Evolutionary conservation across 164 flowering plant species (phyloP), one percentile per base, ranked within the genome.

Genomic region (Aristolochia fimbriata): DNA sequence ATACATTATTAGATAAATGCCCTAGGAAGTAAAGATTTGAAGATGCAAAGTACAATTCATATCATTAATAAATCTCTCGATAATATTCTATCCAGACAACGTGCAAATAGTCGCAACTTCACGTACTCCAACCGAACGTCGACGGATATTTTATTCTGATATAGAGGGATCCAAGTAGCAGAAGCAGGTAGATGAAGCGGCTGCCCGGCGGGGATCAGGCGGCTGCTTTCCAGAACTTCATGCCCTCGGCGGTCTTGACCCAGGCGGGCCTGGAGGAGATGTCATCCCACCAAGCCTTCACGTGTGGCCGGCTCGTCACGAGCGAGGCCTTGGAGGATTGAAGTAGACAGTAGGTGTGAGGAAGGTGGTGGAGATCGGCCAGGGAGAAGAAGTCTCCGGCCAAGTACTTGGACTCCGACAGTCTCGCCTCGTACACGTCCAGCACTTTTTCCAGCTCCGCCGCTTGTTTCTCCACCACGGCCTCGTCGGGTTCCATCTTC

Each of bases 211-310:
- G n/a, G n/a, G n/a, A n/a, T n/a, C n/a, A n/a, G n/a, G n/a, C n/a
- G n/a, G n/a, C 4, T 10, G 43, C 11, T 5, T 37, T 49, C 51
- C 51, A 30, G 25, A 19, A 62, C 33, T 33, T 50, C 23, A 15
- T n/a, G 7, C 62, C 62, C 19, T 15, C 62, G 4, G 76, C 60
- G 20, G 75, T 70, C 54, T 80, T 80, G 24, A 27, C 17, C 27
- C 66, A 77, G 11, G 84, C 76, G 2, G 86, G 80, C 59, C 86
- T 49, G 12, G 80, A 65, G 17, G 83, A 84, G 9, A 81, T 74
- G 52, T 67, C 80, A 30, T 78, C 83, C 86, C 86, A 84, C 89
- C 89, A 81, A 0, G 83, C 84, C 74, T 73, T 73, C 3, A 81
- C 85, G 50, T 73, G 79, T 2, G 83, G 75, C 21, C 84, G 74